Evolutionary conservation across 192 early-diverging fungal genomes (phyloP), one percentile per base, ranked within the genome.

Genomic region (Dissophora globulifera): DNA sequence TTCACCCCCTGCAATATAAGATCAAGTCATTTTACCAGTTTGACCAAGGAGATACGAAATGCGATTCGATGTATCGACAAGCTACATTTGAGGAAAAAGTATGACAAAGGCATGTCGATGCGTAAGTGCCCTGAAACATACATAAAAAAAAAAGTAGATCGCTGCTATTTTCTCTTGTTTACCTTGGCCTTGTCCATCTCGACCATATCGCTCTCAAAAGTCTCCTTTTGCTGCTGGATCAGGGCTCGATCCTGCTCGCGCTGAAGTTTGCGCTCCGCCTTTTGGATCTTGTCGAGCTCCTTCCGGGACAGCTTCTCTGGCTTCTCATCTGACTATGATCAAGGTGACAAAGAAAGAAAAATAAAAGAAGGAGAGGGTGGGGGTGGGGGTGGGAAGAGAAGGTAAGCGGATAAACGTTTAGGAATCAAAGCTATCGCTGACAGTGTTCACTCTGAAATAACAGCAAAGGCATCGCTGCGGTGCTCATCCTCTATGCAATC

Each of bases 161-260:
- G n/a, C 11, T 49, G 47, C 47, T 1, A 22, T 20, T 20, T 57
- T 8, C 12, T 41, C 23, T 41, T 27, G n/a, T n/a, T n/a, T 33
- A 76, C 72, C 72, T 76, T 76, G 58, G 65, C 64, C 52, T 66
- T 76, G 27, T 76, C 72, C 72, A 76, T 76, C 46, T 67, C 31
- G 26, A 54, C 32, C n/a, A 67, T 23, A 22, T 76, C 72, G 17
- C 42, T 49, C 47, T 76, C 72, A 57, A 76, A 76, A 17, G 29
- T 67, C 38, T 66, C 63, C 46, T 76, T 76, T 19, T 76, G 72
- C 45, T 76, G 72, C 46, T 67, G 49, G 58, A 76, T 41, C 58
- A 76, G 51, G 4, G 58, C 72, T 22, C 72, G 72, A 31, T 76
- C 63, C 40, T 66, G 57, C 47, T 62, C 72, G 16, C 72, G 63